Conservation (phyloP, 2,329 filamentous ascomycete genomes). For the Stemphylium vesicarium region DNA sequence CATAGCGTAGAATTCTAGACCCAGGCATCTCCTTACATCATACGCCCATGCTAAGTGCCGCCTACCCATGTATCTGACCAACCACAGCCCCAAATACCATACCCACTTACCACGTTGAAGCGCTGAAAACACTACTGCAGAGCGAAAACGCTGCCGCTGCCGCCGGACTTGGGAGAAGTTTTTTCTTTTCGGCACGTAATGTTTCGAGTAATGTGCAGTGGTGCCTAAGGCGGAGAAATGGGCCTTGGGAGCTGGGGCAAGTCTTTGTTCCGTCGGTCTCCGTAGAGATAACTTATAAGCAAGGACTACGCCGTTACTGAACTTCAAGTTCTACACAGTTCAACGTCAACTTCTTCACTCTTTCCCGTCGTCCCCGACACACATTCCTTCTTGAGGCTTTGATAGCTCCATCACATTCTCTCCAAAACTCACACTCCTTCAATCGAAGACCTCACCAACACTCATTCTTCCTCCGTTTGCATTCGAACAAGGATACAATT, state of each 20-base stretch:
- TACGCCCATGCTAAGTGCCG: constrained; percentile 2
- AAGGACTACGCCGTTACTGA: neutral
- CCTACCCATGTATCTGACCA: constrained; percentile 9
- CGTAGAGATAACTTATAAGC: neutral
- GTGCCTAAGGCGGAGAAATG: neutral
- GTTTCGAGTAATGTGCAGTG: constrained; percentile 1
- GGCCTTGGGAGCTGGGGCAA: neutral
- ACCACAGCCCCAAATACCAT: constrained; percentile 10
- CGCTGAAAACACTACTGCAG: constrained; percentile 8
- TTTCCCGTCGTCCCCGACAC: constrained; percentile 1
- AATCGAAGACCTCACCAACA: constrained; percentile 4
- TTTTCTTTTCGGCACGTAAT: constrained; percentile 2
- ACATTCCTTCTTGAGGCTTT: constrained; percentile 6
- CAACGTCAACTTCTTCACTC: neutral
- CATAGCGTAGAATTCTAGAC: neutral
- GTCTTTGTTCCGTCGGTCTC: neutral
- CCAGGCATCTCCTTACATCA: neutral
- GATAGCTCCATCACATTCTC: constrained; percentile 14
- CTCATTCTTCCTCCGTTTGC: constrained; percentile 4
- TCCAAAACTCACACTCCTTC: constrained; percentile 4
- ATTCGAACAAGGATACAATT: neutral
- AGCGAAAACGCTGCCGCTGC: constrained; percentile 12
- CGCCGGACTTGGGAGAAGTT: constrained; percentile 8
- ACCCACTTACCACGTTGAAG: constrained; percentile 1
- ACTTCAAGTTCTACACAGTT: neutral